Evolutionary conservation across 129 eudicot species (phyloP), one percentile per base, ranked within the genome.

Genomic region (Chrysanthemum lavandulifolium): DNA sequence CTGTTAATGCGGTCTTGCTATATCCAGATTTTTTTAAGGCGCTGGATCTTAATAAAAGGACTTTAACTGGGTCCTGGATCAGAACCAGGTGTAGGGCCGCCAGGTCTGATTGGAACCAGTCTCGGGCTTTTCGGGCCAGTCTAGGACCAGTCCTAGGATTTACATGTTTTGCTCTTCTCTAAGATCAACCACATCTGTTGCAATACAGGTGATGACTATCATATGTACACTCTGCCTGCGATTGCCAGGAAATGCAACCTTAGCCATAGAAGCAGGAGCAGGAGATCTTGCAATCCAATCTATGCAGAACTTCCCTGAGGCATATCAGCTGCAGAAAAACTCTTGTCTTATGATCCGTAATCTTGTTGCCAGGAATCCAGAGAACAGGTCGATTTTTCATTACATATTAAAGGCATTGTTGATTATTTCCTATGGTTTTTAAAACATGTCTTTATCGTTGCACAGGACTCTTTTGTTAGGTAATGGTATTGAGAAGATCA

Each of bases 231-330:
- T 95, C 47, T 88, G 83, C 74, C 75, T 95, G 78, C 87, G 99
- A 61, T 83, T 96, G 64, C 96, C 99, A 10, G 92, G 81, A 16
- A 80, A 83, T 74, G 96, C 97, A 80, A 74, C 91, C 21, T 76
- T 81, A 74, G 99, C 97, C 4, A 76, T 91, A 78, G 97, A 95
- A 85, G 87, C 99, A 73, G 99, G 99, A 81, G 99, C 99, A 8
- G 97, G 99, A 62, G 97, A 95, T 67, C 87, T 91, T 69, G 97
- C 95, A 48, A 80, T 86, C 21, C 91, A 86, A 82, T 74, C 97
- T 45, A 95, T 95, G 99, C 81, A 82, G 68, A 82, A 74, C 67
- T 95, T 86, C 75, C 99, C 99, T 16, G 76, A 75, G 48, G 80
- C 89, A 14, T 82, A 69, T 67, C 97, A 73, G 77, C 72, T 95